Conservation (phyloP, 192 early-diverging fungal genomes). For the Thamnidium elegans region DNA sequence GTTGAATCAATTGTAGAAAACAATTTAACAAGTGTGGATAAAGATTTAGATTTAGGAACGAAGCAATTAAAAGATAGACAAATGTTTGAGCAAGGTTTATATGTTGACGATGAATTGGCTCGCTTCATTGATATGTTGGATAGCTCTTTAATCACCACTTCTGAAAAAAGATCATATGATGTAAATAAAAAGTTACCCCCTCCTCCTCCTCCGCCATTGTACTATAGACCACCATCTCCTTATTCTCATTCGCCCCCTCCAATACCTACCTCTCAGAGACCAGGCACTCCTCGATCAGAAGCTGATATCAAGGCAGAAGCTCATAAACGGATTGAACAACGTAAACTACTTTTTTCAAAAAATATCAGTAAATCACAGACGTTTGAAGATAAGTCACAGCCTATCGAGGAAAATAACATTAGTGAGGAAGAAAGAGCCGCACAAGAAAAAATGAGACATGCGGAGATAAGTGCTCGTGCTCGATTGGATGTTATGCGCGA, state of each 20-base stretch:
- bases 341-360: conserved; percentile 18
- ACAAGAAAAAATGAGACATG: conserved; percentile 45
- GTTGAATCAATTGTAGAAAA: conserved; percentile 6
- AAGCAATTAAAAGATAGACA: conserved; percentile 11
- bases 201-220: not conserved
- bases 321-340: conserved; percentile 47
- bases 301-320: conserved; percentile 56
- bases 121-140: conserved; percentile 27
- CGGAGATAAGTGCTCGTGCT: conserved; percentile 38
- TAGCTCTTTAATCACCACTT: not conserved
- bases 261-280: conserved; percentile 27
- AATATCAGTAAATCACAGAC: not conserved
- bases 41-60: not conserved
- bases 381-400: not conserved
- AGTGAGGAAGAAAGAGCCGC: conserved; percentile 32
- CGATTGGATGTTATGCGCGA: conserved; percentile 32
- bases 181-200: not conserved
- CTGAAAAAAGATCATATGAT: not conserved
- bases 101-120: conserved; percentile 28
- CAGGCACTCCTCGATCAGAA: conserved; percentile 34
- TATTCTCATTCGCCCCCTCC: conserved; percentile 19
- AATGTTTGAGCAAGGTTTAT: conserved; percentile 38
- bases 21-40: conserved; percentile 17
- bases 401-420: conserved; percentile 6
- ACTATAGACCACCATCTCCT: not conserved